Evolutionary conservation across 1,284 basidiomycete species (phyloP).

Genomic region (Bjerkandera adusta): DNA sequence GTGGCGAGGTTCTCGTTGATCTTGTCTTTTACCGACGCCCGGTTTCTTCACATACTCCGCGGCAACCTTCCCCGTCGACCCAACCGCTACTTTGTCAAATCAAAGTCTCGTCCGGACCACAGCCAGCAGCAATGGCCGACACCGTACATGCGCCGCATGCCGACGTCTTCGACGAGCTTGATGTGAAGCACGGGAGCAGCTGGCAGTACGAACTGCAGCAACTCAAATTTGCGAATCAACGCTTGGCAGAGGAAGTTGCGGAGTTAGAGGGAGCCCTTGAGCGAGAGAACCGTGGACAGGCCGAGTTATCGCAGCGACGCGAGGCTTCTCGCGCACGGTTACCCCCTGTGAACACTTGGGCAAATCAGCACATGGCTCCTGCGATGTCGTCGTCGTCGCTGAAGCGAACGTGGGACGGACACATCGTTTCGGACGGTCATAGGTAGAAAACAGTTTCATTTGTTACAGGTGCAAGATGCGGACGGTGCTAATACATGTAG

Average conservation of each 20-base stretch:
- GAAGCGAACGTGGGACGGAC: conserved; percentile 16
- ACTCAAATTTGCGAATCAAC: conserved; percentile 72
- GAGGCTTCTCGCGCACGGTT: not conserved
- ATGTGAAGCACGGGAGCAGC: conserved; percentile 62
- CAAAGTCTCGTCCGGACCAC: conserved; percentile 19
- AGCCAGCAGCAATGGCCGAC: conserved; percentile 13
- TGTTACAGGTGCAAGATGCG: not conserved
- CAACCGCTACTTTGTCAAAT: conserved; percentile 32
- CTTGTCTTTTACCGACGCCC: conserved; percentile 37
- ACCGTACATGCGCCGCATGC: conserved; percentile 30
- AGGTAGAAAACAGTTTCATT: not conserved
- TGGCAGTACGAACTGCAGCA: conserved; percentile 95
- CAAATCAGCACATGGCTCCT: conserved; percentile 7
- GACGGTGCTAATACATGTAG: conserved; percentile 1
- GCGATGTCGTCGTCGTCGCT: not conserved
- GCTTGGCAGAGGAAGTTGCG: conserved; percentile 68
- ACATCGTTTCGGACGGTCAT: not conserved
- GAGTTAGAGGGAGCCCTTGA: conserved; percentile 42
- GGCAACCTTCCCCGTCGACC: not conserved
- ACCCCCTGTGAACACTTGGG: conserved; percentile 4
- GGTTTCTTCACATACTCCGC: not conserved
- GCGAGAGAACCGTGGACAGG: conserved; percentile 9
- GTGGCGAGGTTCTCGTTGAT: conserved; percentile 28
- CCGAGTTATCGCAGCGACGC: not conserved
- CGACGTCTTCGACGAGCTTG: conserved; percentile 76